phyloP scores from a whole-genome alignment of 495 filamentous ascomycete species.

The Cercophora scortea region DNA sequence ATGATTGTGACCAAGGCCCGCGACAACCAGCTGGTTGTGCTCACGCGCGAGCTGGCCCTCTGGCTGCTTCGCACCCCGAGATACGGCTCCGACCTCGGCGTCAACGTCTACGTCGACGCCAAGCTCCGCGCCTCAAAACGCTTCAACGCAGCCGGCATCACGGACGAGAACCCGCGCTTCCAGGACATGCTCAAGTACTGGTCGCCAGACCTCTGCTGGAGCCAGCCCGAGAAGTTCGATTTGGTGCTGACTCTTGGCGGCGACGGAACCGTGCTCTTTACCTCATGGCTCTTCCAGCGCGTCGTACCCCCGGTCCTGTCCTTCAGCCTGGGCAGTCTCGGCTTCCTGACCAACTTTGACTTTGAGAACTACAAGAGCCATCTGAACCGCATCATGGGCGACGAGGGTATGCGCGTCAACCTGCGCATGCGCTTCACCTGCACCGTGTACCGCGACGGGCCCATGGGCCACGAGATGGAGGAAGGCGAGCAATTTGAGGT shows the following conservation, averaged over 20 bases:
- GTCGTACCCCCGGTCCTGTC: constrained; percentile 84
- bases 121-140: constrained; percentile 80
- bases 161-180: constrained; percentile 63
- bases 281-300: constrained; percentile 89
- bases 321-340: constrained; percentile 81
- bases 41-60: constrained; percentile 76
- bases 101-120: constrained; percentile 91
- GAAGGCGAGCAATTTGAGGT: constrained; percentile 88
- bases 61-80: constrained; percentile 82
- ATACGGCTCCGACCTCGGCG: constrained; percentile 68
- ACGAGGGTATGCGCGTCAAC: constrained; percentile 88
- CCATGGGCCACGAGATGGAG: constrained; percentile 45
- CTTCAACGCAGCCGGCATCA: constrained; percentile 68
- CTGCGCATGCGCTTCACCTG: constrained; percentile 97
- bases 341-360: constrained; percentile 90
- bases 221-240: constrained; percentile 82
- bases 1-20: constrained; percentile 97
- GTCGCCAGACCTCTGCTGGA: constrained; percentile 91
- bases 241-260: constrained; percentile 86
- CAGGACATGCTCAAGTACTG: constrained; percentile 80
- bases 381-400: constrained; percentile 79
- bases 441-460: constrained; percentile 70
- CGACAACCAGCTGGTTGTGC: constrained; percentile 76
- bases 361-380: constrained; percentile 75
- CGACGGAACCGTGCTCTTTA: constrained; percentile 87